Evolutionary conservation across 108 stramenopile species (phyloP), one percentile per base, ranked within the genome.

Genomic region (Pseudonitzschia multiseries): DNA sequence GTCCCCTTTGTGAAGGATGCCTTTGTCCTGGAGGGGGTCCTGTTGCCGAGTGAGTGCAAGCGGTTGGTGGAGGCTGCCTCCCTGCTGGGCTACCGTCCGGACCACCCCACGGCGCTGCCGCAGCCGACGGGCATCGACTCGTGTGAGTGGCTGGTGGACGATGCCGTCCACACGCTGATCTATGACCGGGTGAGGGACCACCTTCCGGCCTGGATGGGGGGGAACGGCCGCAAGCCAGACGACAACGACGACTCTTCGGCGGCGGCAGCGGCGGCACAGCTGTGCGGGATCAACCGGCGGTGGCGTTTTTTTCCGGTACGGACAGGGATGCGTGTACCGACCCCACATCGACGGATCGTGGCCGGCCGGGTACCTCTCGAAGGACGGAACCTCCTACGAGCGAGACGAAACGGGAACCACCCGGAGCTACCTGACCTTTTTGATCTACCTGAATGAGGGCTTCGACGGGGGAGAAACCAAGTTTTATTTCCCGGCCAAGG

Each of bases 331-430:
- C 41, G 76, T 83, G 41, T 89, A 87, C 70, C 76, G 89, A 56
- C 86, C 86, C 20, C 89, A 89, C 65, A 80, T 87, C 40, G 89
- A 90, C 79, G 89, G 89, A 32, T 77, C 83, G 13, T 90, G 89
- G 89, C 84, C 86, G 14, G 75, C 50, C 24, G 77, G 77, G 36
- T 75, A 79, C 4, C 66, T 85, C 13, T 36, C 46, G 29, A 48
- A 63, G 17, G 24, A 75, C 52, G 73, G 60, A 2, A 28, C 22
- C 2, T 56, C 65, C 17, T 65, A 77, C 54, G 31, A 29, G 21
- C 61, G 65, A 18, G 81, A 84, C 68, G 51, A 73, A 29, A 68
- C 26, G 57, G 64, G 75, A 27, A 67, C 54, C n/a, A 66, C 48
- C 27, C 70, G 65, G 57, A 68, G 64, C 22, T 64, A 60, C 32